Evolutionary conservation across 805 yeast species (phyloP).

Genomic region (Saccharomycopsis oosterbeekiorum): DNA sequence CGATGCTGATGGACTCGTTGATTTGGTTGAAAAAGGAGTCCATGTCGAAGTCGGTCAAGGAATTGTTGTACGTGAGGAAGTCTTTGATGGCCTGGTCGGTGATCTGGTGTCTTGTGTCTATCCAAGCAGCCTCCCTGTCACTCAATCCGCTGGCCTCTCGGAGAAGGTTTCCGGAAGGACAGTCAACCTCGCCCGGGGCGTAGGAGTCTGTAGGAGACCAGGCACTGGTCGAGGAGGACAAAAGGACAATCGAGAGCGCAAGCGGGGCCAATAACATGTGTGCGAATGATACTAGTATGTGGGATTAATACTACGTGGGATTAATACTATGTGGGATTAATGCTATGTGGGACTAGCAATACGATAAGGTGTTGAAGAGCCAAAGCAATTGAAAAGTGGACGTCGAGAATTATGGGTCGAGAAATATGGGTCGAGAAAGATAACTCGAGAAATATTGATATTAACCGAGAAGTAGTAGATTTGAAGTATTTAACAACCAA

Average conservation of each 20-base stretch:
- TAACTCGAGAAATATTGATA: too few species aligned
- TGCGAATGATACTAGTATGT: background rate
- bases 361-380: too few species aligned
- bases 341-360: too few species aligned
- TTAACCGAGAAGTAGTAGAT: too few species aligned
- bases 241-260: background rate
- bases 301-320: too few species aligned
- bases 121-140: conserved; percentile 44
- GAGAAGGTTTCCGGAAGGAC: conserved; percentile 36
- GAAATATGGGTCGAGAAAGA: too few species aligned
- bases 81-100: conserved; percentile 38
- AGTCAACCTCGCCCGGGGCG: conserved; percentile 50
- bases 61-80: conserved; percentile 33
- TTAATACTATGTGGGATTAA: too few species aligned
- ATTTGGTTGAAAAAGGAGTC: conserved; percentile 26
- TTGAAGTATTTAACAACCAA: too few species aligned
- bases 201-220: conserved; percentile 26
- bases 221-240: background rate
- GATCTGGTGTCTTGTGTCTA: conserved; percentile 35
- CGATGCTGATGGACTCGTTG: conserved; percentile 33
- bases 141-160: conserved; percentile 43
- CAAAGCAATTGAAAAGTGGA: too few species aligned
- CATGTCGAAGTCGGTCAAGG: conserved; percentile 29
- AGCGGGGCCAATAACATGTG: background rate
- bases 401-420: too few species aligned